Evolutionary conservation across 371 early-diverging fungal genomes (phyloP).

Genomic region (Apophysomyces trapeziformis): DNA sequence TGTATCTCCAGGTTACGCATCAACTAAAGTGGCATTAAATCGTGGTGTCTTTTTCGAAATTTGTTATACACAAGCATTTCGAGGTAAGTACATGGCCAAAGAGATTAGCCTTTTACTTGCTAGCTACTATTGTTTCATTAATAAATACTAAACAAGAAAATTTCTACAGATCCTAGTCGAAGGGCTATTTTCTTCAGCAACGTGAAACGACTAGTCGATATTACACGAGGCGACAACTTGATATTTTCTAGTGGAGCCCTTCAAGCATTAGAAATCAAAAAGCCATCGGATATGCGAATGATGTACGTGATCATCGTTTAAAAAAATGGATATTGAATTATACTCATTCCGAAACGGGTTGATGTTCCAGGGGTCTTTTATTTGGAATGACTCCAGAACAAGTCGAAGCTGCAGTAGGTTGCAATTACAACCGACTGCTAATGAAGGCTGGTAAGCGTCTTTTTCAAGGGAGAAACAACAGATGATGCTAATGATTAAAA

Average conservation of each 20-base stretch:
- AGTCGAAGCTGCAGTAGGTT: conserved; percentile 34
- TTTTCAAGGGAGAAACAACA: not conserved
- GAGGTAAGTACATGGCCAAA: conserved; percentile 51
- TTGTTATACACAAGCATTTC: conserved; percentile 72
- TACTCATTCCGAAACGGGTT: not conserved
- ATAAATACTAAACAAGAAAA: not conserved
- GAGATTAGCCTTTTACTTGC: too few relatives aligned
- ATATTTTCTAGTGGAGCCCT: conserved; percentile 84
- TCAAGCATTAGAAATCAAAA: conserved; percentile 78
- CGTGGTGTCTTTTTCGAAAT: conserved; percentile 90
- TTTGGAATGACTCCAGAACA: conserved; percentile 46
- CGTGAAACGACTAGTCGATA: conserved; percentile 76
- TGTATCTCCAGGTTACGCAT: conserved; percentile 67
- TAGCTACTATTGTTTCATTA: not conserved
- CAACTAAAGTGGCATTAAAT: conserved; percentile 72
- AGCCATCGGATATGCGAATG: conserved; percentile 86
- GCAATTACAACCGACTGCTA: conserved; percentile 37
- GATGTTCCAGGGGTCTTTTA: conserved; percentile 32
- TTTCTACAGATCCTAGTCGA: conserved; percentile 4
- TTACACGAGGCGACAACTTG: conserved; percentile 86
- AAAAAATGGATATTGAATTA: too few relatives aligned
- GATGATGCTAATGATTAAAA: not conserved
- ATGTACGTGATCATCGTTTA: conserved; percentile 56
- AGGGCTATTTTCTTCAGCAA: conserved; percentile 65
- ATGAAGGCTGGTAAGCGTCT: conserved; percentile 42